Percentiles rank a stretch among this genome's conserved stretches.
Evolutionary conservation across 371 early-diverging fungal species (phyloP).

Genomic region (Batkoa obscura): DNA sequence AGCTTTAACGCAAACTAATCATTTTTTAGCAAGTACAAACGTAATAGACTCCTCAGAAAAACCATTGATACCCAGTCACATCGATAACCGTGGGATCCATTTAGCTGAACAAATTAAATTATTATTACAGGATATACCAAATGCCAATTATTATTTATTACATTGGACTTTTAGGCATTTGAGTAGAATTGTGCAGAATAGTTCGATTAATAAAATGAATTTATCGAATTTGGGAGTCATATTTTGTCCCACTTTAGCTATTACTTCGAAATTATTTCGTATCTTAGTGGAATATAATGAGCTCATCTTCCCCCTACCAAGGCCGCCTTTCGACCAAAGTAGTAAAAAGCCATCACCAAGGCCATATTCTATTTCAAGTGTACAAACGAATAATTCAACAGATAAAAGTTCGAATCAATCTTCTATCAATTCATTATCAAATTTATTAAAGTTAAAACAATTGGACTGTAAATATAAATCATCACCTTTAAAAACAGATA

Average conservation of each 20-base stretch:
- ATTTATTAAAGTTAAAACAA: not conserved
- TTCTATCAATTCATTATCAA: not conserved
- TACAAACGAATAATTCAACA: not conserved
- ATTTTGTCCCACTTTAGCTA: constrained; percentile 3
- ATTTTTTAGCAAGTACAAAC: not conserved
- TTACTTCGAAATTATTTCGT: not conserved
- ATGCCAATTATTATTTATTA: constrained; percentile 1
- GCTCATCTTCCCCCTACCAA: constrained; percentile 2
- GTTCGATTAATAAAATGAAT: constrained; percentile 1
- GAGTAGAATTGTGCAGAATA: not conserved
- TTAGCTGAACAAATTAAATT: not conserved
- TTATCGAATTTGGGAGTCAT: not conserved
- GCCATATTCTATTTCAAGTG: constrained; percentile 2
- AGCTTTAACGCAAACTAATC: constrained; percentile 1
- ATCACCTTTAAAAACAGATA: not conserved
- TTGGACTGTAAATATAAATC: not conserved
- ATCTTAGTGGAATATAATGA: not conserved
- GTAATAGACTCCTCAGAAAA: not conserved
- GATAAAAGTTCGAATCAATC: not conserved
- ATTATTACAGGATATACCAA: not conserved
- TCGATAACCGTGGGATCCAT: not conserved
- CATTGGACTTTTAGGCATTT: constrained; percentile 2
- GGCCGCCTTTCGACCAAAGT: not conserved
- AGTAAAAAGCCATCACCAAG: not conserved
- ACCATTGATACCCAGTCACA: not conserved